These are phyloP conservation scores for Gyromitra esculenta DNA, from an alignment of 2,329 filamentous ascomycete genomes.

Conservation along the genomic window DNA sequence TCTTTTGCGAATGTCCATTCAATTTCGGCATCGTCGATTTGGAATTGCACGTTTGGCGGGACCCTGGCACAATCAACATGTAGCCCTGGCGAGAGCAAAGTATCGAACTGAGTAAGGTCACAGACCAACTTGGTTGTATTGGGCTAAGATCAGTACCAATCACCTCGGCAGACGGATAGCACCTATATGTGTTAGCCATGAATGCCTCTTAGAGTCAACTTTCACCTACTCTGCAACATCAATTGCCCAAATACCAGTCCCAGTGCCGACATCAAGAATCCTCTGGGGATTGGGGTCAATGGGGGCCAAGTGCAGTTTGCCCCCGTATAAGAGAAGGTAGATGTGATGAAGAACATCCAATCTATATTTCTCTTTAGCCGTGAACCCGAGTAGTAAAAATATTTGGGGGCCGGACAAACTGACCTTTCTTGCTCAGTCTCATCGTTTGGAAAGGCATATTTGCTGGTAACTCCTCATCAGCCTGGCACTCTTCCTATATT, in stretches of 20 bases:
- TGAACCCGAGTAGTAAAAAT: not conserved
- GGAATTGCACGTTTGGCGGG: conserved; percentile 55
- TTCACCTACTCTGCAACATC: conserved; percentile 58
- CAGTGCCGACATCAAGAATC: conserved; percentile 63
- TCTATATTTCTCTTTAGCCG: conserved; percentile 62
- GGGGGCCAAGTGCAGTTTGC: conserved; percentile 60
- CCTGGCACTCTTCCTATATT: conserved; percentile 9
- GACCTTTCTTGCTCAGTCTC: conserved; percentile 48
- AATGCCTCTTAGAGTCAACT: not conserved
- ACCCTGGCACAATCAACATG: conserved; percentile 48
- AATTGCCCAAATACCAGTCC: conserved; percentile 64
- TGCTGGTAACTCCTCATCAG: conserved; percentile 9
- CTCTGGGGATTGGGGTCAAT: conserved; percentile 61
- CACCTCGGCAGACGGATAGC: conserved; percentile 54
- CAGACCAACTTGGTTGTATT: conserved; percentile 61
- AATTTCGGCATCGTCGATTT: conserved; percentile 52
- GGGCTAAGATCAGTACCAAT: conserved; percentile 61
- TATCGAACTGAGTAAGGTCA: too few species aligned
- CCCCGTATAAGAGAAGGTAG: conserved; percentile 61
- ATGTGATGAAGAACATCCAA: conserved; percentile 60
- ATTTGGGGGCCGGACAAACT: too few species aligned
- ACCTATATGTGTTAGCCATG: conserved; percentile 55
- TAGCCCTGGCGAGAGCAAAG: not conserved
- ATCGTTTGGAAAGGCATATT: conserved; percentile 49
- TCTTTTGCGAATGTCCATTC: conserved; percentile 51